These are phyloP conservation scores for Coriaria nepalensis DNA, from an alignment of 306 rosid species.

Conservation along the genomic window DNA sequence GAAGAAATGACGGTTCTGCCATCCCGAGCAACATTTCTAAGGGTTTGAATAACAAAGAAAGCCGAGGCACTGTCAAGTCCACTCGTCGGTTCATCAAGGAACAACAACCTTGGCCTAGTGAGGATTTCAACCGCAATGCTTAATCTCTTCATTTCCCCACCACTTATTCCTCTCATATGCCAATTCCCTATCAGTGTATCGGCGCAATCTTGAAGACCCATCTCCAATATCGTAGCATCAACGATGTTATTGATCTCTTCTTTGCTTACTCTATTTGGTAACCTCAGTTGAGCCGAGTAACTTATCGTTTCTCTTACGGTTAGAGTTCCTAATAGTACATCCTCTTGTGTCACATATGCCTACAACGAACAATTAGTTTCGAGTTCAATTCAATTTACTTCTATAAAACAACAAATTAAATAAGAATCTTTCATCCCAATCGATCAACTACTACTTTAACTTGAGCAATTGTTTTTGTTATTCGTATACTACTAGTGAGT, in stretches of 20 bases:
- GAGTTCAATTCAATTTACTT: no score
- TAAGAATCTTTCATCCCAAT: not conserved
- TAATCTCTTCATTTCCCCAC: constrained; percentile 81
- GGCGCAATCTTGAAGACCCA: constrained; percentile 85
- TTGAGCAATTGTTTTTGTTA: no score
- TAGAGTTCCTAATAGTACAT: constrained; percentile 67
- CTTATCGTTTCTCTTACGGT: constrained; percentile 72
- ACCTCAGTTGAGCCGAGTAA: constrained; percentile 78
- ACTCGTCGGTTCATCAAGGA: constrained; percentile 90
- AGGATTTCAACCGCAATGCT: constrained; percentile 91
- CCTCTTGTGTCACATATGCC: constrained; percentile 96
- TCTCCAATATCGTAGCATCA: constrained; percentile 49
- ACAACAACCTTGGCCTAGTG: constrained; percentile 65
- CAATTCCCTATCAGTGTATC: constrained; percentile 63
- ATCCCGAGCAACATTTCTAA: constrained; percentile 62
- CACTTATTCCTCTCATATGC: constrained; percentile 87
- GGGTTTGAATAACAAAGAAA: constrained; percentile 71
- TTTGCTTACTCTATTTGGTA: constrained; percentile 37
- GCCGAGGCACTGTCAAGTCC: constrained; percentile 93
- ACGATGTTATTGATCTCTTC: constrained; percentile 46
- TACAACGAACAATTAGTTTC: constrained; percentile 8
- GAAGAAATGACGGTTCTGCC: constrained; percentile 71
- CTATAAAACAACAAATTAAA: not conserved
- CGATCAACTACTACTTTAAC: not conserved
- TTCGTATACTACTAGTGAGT: not conserved